phyloP scores from a whole-genome alignment of 2,329 filamentous ascomycete genomes.

The Aspergillus neotritici region DNA sequence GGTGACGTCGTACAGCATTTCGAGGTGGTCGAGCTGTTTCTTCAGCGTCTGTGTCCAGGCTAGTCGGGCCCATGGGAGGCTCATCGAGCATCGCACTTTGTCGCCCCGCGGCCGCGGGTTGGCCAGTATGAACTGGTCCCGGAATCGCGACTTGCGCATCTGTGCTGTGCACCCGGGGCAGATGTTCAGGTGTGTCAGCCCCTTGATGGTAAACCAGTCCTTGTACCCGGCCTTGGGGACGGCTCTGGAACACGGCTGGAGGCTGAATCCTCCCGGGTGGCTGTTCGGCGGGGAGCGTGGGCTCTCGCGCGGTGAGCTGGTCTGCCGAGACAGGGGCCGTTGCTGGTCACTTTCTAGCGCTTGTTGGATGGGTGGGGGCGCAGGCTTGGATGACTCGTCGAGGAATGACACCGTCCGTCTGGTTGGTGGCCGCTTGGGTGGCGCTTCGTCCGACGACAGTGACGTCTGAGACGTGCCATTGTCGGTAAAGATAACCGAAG shows the following conservation, averaged over 20 bases:
- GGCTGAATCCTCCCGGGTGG: constrained; percentile 20
- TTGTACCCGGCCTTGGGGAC: constrained; percentile 57
- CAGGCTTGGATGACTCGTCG: constrained; percentile 8
- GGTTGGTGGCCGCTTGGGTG: constrained; percentile 6
- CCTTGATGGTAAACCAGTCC: constrained; percentile 76
- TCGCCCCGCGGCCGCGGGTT: constrained; percentile 53
- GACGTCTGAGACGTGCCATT: neutral
- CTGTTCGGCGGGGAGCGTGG: constrained; percentile 14
- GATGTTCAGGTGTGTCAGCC: constrained; percentile 67
- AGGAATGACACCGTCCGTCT: constrained; percentile 17
- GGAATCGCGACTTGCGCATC: constrained; percentile 66
- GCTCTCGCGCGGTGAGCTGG: constrained; percentile 11
- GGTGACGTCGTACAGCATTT: constrained; percentile 64
- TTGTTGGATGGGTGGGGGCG: constrained; percentile 5
- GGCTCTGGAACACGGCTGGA: constrained; percentile 66
- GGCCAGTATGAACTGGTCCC: constrained; percentile 59
- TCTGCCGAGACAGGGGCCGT: constrained; percentile 6
- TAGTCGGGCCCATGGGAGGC: constrained; percentile 73
- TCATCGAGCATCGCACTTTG: constrained; percentile 70
- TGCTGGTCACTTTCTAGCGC: constrained; percentile 3
- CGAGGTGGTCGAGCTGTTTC: constrained; percentile 59
- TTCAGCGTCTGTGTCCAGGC: constrained; percentile 77
- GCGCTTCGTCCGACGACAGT: constrained; percentile 7
- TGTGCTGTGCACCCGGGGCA: constrained; percentile 73
- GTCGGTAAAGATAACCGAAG: no score